These are phyloP conservation scores for Fragilariopsis cylindrus DNA, from an alignment of 108 stramenopile genomes.

Conservation along the genomic window DNA sequence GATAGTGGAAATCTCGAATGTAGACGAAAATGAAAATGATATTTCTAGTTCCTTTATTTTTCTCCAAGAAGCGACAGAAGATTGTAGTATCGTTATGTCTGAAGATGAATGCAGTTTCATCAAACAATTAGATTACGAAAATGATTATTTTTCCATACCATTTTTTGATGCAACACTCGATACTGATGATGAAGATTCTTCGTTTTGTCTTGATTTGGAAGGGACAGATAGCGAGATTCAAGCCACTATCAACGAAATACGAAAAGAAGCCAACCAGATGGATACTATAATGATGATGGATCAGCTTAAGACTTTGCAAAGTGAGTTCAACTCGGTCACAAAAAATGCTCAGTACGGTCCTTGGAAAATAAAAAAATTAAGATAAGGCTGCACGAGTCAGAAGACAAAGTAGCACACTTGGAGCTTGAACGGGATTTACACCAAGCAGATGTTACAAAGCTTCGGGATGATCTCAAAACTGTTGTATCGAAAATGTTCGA, in stretches of 20 bases:
- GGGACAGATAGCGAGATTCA: conserved; percentile 36
- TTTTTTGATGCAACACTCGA: not conserved
- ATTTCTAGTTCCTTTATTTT: not conserved
- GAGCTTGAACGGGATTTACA: conserved; percentile 43
- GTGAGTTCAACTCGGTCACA: conserved; percentile 25
- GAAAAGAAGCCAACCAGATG: conserved; percentile 42
- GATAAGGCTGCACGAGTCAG: conserved; percentile 15
- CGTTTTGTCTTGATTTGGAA: conserved; percentile 14
- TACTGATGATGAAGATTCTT: not conserved
- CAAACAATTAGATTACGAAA: not conserved
- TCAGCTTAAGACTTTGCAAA: conserved; percentile 37
- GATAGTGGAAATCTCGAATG: not conserved
- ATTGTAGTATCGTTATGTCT: not conserved
- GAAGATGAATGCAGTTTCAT: conserved; percentile 1
- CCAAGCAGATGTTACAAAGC: conserved; percentile 40
- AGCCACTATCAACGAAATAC: conserved; percentile 40
- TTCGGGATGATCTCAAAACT: conserved; percentile 35
- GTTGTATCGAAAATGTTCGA: conserved; percentile 42
- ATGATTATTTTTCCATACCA: not conserved
- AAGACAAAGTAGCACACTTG: conserved; percentile 29
- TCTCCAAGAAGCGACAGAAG: not conserved
- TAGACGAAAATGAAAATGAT: not conserved
- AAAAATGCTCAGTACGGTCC: conserved; percentile 18
- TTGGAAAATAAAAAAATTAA: conserved; percentile 29
- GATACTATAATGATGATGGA: conserved; percentile 42